phyloP scores from a whole-genome alignment of 1,284 basidiomycete genomes.

The Rhodotorula sp. region DNA sequence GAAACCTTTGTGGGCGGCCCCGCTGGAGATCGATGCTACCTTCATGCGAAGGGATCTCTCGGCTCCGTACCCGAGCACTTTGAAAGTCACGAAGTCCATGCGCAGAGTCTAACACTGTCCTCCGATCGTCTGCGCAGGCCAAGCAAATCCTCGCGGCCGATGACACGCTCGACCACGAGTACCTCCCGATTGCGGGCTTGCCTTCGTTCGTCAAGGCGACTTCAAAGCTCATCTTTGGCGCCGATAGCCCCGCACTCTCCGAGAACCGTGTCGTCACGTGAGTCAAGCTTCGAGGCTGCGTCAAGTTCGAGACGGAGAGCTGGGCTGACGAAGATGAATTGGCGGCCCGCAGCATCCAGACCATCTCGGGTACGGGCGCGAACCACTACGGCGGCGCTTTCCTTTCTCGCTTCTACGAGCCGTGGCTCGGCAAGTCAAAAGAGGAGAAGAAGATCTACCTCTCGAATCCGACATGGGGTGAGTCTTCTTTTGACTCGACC shows the following conservation, averaged over 20 bases:
- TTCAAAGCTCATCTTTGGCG: constrained; percentile 76
- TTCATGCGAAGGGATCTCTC: too few relatives aligned
- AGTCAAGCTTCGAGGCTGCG: constrained; percentile 13
- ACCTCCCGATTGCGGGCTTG: constrained; percentile 86
- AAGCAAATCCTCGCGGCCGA: constrained; percentile 69
- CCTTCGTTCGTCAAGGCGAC: constrained; percentile 76
- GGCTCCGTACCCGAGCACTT: too few relatives aligned
- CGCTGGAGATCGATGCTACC: too few relatives aligned
- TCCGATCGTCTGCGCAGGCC: constrained; percentile 58
- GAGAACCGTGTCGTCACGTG: constrained; percentile 63
- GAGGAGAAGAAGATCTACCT: constrained; percentile 66
- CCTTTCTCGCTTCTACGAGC: constrained; percentile 78
- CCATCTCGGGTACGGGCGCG: constrained; percentile 93
- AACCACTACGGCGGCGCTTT: constrained; percentile 90
- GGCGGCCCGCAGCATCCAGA: constrained; percentile 65
- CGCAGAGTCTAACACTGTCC: too few relatives aligned
- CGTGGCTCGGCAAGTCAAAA: constrained; percentile 56
- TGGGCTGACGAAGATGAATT: too few relatives aligned
- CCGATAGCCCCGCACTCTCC: constrained; percentile 67
- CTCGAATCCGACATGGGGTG: constrained; percentile 92
- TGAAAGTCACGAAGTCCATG: too few relatives aligned
- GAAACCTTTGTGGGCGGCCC: not conserved
- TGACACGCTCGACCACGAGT: constrained; percentile 78
- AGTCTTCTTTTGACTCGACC: constrained; percentile 44
- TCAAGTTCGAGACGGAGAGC: too few relatives aligned